phyloP scores from a whole-genome alignment of 331 rosid species.

The Phaseolus coccineus region DNA sequence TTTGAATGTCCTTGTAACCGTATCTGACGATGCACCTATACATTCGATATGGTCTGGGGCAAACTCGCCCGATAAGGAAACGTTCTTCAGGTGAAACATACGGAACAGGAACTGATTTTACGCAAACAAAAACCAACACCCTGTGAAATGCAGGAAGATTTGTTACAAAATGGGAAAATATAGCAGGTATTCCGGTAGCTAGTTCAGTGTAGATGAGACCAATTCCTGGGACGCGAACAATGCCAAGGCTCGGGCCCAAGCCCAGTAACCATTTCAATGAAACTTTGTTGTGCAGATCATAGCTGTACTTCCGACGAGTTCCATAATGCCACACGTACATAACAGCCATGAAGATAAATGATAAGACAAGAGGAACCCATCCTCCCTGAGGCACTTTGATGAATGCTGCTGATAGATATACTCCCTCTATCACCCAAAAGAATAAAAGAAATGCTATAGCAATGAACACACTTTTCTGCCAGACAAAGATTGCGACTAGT shows the following conservation, averaged over 20 bases:
- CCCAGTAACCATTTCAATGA: slow-evolving; percentile 93
- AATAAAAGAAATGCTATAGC: slow-evolving; percentile 69
- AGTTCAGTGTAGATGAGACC: slow-evolving; percentile 95
- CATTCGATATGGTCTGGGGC: slow-evolving; percentile 96
- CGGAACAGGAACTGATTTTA: slow-evolving; percentile 93
- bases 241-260: slow-evolving; percentile 95
- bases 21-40: slow-evolving; percentile 92
- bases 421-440: slow-evolving; percentile 88
- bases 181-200: slow-evolving; percentile 89
- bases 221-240: slow-evolving; percentile 95
- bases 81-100: slow-evolving; percentile 93
- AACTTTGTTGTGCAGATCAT: slow-evolving; percentile 91
- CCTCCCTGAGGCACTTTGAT: slow-evolving; percentile 90
- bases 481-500: slow-evolving; percentile 76
- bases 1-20: slow-evolving; percentile 91
- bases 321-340: slow-evolving; percentile 95
- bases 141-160: slow-evolving; percentile 98
- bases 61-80: slow-evolving; percentile 86
- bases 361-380: slow-evolving; percentile 86
- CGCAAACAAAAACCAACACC: slow-evolving; percentile 89
- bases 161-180: slow-evolving; percentile 96
- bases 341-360: slow-evolving; percentile 64
- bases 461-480: slow-evolving; percentile 75
- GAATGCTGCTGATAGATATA: slow-evolving; percentile 75
- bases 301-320: slow-evolving; percentile 81